A percentile compares a stretch with the other conserved stretches of the same genome.
Conservation (phyloP, 2,329 filamentous ascomycete genomes). For the Leptodontidium sp. region DNA sequence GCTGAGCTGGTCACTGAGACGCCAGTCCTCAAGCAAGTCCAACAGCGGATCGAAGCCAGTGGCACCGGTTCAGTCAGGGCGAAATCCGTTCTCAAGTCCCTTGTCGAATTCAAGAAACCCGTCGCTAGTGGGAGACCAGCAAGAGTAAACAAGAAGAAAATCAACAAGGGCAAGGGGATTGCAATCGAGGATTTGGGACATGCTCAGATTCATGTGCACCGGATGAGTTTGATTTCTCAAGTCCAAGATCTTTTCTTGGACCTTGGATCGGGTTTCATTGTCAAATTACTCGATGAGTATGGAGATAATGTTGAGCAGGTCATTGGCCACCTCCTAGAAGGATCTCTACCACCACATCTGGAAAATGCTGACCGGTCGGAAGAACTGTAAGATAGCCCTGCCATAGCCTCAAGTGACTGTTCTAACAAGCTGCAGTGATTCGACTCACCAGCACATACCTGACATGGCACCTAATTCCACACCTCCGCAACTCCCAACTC, state of each 20-base stretch:
- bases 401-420: background rate
- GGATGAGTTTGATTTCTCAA: constrained; percentile 84
- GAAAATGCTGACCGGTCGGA: constrained; percentile 69
- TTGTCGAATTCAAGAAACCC: constrained; percentile 67
- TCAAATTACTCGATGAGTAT: constrained; percentile 82
- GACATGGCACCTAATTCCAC: constrained; percentile 67
- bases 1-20: constrained; percentile 84
- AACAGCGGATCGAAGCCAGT: constrained; percentile 59
- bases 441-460: constrained; percentile 45
- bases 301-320: constrained; percentile 79
- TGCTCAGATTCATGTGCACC: constrained; percentile 69
- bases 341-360: constrained; percentile 75
- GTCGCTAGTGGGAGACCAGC: constrained; percentile 61
- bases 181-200: constrained; percentile 48
- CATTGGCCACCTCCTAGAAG: constrained; percentile 82
- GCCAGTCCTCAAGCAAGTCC: constrained; percentile 72
- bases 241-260: constrained; percentile 95
- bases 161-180: constrained; percentile 72
- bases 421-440: constrained; percentile 34
- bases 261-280: constrained; percentile 82
- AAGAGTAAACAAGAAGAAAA: constrained; percentile 59
- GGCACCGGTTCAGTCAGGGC: constrained; percentile 62
- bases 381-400: constrained; percentile 48
- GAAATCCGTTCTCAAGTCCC: constrained; percentile 65
- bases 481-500: constrained; percentile 61